A percentile compares a stretch with the other conserved stretches of the same genome.
Evolutionary conservation across 2,329 filamentous ascomycete species (phyloP).

Genomic region (Aspergillus spinulosporus): DNA sequence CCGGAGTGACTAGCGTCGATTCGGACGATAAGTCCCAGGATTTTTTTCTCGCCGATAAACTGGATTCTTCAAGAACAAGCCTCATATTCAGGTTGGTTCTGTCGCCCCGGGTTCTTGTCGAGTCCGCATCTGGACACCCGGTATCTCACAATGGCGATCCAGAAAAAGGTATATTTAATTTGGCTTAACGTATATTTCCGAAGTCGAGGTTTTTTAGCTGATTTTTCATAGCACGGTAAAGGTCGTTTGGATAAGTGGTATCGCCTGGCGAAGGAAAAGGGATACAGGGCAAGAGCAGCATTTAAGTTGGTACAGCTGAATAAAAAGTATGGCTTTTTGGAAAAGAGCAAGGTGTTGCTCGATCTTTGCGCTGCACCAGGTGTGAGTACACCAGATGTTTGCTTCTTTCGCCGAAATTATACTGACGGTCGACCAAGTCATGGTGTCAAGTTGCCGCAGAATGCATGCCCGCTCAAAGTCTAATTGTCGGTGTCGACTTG

Average conservation of each 20-base stretch:
- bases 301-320: slow-evolving; percentile 99
- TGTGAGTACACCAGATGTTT: slow-evolving; percentile 53
- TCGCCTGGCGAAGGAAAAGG: slow-evolving; percentile 96
- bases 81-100: slow-evolving; percentile 15
- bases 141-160: slow-evolving; percentile 73
- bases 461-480: slow-evolving; percentile 83
- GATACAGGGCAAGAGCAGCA: slow-evolving; percentile 89
- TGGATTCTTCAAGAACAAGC: slow-evolving; percentile 8
- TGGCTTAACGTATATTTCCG: not conserved
- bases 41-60: slow-evolving; percentile 22
- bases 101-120: slow-evolving; percentile 24
- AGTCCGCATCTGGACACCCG: slow-evolving; percentile 26
- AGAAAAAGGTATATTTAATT: slow-evolving; percentile 70
- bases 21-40: not conserved
- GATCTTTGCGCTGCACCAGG: slow-evolving; percentile 98
- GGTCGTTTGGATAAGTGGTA: slow-evolving; percentile 99
- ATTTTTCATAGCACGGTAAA: slow-evolving; percentile 71
- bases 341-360: slow-evolving; percentile 92
- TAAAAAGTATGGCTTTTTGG: slow-evolving; percentile 97
- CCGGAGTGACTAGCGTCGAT: no score
- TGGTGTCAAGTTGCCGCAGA: slow-evolving; percentile 97
- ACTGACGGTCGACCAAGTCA: slow-evolving; percentile 55
- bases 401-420: not conserved
- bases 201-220: slow-evolving; percentile 27
- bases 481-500: slow-evolving; percentile 94